Percentiles rank a stretch among this genome's conserved stretches.
Conservation (phyloP, 768 basidiomycete species). For the Rubroboletus pulcherrimus region DNA sequence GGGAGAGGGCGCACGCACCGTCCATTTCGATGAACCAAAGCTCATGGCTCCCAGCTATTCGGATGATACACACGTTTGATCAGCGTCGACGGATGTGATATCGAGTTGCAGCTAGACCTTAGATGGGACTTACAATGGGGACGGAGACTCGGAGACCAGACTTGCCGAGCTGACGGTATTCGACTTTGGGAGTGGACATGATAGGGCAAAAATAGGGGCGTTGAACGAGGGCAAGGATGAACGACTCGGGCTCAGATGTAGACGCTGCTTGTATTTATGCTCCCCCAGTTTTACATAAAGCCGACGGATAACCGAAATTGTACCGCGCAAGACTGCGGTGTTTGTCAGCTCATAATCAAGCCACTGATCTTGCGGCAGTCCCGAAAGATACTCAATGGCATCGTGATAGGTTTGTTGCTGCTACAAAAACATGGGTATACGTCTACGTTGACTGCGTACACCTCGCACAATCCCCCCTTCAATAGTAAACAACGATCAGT, state of each 20-base stretch:
- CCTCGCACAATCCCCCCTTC: not conserved
- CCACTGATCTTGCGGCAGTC: not conserved
- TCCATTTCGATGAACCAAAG: conserved; percentile 1
- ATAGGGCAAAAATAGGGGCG: not conserved
- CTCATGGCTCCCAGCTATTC: conserved; percentile 23
- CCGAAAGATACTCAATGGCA: not conserved
- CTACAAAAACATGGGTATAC: not conserved
- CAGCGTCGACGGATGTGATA: not conserved
- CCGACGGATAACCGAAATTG: not conserved
- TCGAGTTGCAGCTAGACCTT: not conserved
- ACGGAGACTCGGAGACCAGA: conserved; percentile 34
- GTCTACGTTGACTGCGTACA: not conserved
- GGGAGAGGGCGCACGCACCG: not conserved
- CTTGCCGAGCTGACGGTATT: conserved; percentile 31
- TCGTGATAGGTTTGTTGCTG: not conserved
- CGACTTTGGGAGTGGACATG: conserved; percentile 19
- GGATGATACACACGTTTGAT: not conserved
- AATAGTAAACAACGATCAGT: conserved; percentile 1
- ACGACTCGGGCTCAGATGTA: not conserved
- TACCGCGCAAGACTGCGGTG: not conserved
- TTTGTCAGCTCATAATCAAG: not conserved
- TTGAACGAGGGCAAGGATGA: not conserved
- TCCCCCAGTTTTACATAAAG: not conserved
- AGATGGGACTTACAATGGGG: conserved; percentile 25
- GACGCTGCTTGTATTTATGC: not conserved